Conservation (phyloP, 78 protist species). For the Dictyostelium citrinum region DNA sequence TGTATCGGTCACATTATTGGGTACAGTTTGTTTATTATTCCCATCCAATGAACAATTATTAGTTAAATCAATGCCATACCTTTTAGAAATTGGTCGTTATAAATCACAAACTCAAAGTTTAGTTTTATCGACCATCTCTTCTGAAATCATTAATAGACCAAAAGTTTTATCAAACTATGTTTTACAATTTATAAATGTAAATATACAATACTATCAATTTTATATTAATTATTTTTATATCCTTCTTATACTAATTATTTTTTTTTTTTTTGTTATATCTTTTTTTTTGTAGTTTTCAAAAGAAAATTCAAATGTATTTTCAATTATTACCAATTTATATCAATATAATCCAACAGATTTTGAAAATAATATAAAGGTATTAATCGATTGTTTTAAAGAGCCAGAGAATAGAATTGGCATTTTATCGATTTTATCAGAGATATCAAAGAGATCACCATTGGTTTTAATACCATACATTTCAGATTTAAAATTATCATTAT, state of each 20-base stretch:
- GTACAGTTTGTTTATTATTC: slow-evolving; percentile 37
- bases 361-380: slow-evolving; percentile 26
- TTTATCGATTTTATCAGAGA: slow-evolving; percentile 26
- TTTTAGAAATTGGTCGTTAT: slow-evolving; percentile 11
- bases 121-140: slow-evolving; percentile 25
- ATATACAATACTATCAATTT: no score
- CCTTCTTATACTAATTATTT: not conserved
- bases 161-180: slow-evolving; percentile 26
- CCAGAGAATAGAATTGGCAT: slow-evolving; percentile 36
- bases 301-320: slow-evolving; percentile 41
- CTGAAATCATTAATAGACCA: slow-evolving; percentile 63
- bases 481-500: slow-evolving; percentile 2
- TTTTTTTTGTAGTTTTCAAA: not conserved
- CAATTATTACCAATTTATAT: slow-evolving; percentile 40
- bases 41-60: slow-evolving; percentile 32
- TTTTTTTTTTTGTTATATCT: not conserved
- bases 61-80: not conserved
- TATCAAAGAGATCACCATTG: slow-evolving; percentile 27
- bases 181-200: slow-evolving; percentile 35
- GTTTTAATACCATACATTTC: slow-evolving; percentile 19
- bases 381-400: slow-evolving; percentile 10
- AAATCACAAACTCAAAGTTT: slow-evolving; percentile 13
- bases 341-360: slow-evolving; percentile 59
- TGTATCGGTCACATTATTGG: slow-evolving; percentile 27
- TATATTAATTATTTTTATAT: no score